These are phyloP conservation scores for Iberis pinnata DNA, from an alignment of 345 rosid genomes.

Conservation along the genomic window DNA sequence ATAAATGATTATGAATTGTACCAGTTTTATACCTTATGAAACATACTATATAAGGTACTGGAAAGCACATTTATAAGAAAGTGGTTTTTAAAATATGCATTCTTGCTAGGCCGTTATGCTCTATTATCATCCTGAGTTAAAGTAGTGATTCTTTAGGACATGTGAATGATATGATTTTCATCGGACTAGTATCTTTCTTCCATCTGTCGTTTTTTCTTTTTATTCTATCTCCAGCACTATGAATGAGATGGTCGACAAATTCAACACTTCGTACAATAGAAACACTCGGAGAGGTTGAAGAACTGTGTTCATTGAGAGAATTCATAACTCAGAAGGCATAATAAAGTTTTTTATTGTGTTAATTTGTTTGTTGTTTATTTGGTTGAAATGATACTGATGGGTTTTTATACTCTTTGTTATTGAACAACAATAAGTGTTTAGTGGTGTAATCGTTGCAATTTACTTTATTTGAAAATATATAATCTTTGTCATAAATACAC, in stretches of 20 bases:
- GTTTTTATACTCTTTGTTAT: too few relatives aligned
- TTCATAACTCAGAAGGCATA: too few relatives aligned
- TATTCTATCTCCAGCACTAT: constrained; percentile 55
- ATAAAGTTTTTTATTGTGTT: too few relatives aligned
- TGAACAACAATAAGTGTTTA: too few relatives aligned
- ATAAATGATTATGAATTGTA: constrained; percentile 88
- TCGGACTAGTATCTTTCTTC: constrained; percentile 1
- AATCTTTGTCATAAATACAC: too few relatives aligned
- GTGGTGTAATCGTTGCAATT: too few relatives aligned
- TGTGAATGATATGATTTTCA: constrained; percentile 1
- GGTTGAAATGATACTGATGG: too few relatives aligned
- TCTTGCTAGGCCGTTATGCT: not conserved
- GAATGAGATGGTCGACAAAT: constrained; percentile 92
- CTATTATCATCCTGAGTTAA: not conserved
- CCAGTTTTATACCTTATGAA: constrained; percentile 47
- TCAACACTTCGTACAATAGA: constrained; percentile 93
- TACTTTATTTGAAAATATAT: too few relatives aligned
- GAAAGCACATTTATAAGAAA: not conserved
- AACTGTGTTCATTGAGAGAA: constrained; percentile 60
- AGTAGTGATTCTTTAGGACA: not conserved
- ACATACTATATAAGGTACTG: not conserved
- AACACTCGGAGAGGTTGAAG: constrained; percentile 88
- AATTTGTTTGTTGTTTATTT: too few relatives aligned
- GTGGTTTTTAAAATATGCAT: not conserved
- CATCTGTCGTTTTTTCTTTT: not conserved